These are phyloP conservation scores for Fusarium succisae DNA, from an alignment of 2,329 filamentous ascomycete species.

Conservation along the genomic window DNA sequence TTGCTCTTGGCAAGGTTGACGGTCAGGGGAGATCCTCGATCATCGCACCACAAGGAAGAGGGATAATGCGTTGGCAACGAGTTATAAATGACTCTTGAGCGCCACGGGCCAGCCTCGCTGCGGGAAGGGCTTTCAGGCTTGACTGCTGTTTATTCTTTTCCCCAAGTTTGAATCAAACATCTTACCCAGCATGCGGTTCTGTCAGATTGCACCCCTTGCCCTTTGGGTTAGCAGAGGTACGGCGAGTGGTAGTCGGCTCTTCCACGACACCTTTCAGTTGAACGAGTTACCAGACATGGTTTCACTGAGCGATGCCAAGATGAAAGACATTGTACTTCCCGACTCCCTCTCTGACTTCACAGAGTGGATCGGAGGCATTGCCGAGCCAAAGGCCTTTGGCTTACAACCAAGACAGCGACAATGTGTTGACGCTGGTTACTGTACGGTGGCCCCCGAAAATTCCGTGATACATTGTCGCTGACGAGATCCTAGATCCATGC, in stretches of 20 bases:
- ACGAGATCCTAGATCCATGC: background rate
- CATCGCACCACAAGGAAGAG: slow-evolving; percentile 2
- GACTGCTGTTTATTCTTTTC: background rate
- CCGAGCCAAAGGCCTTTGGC: background rate
- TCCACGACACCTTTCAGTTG: background rate
- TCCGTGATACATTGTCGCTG: accelerated
- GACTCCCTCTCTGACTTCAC: background rate
- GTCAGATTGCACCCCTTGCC: background rate
- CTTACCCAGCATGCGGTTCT: background rate
- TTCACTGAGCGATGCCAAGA: background rate
- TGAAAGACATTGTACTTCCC: background rate
- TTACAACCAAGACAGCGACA: background rate
- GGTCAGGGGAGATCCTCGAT: background rate
- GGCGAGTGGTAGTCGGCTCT: background rate
- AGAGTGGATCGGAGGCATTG: background rate
- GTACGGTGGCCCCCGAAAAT: accelerated
- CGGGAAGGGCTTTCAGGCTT: background rate
- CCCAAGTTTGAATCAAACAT: background rate
- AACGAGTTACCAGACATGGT: background rate
- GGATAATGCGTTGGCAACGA: background rate
- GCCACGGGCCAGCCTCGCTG: background rate
- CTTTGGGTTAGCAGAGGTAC: background rate
- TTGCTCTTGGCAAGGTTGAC: background rate
- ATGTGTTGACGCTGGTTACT: background rate
- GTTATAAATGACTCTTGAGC: background rate